Evolutionary conservation across 2,329 filamentous ascomycete genomes (phyloP), one percentile per base, ranked within the genome.

Genomic region (Pseudopyrenochaeta lycopersici): DNA sequence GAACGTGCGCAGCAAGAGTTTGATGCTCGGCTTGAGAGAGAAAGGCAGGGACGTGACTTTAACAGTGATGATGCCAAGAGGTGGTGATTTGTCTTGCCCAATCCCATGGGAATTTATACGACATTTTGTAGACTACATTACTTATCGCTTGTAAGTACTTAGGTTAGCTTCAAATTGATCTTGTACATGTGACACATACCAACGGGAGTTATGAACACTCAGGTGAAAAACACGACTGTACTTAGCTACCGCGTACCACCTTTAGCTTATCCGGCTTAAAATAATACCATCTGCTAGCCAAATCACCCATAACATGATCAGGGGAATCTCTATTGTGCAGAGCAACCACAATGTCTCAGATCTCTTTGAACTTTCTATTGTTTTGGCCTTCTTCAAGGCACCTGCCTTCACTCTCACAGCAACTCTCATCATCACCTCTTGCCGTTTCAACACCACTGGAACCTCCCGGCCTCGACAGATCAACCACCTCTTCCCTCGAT

Each of bases 1-100:
- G 62, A 72, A 35, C 76, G 81, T 54, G 80, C 80, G 21, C 81
- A 84, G 65, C 76, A 71, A 47, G 79, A 82, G 21, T 84, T 84
- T 57, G 80, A 84, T 60, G 75, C 76, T 15, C 69, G 78, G 38
- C 56, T 84, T 4, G 82, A 84, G 58, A 73, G 74, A 51, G 82
- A 84, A 58, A 67, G 82, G 46, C 74, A 75, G 47, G 81, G 80
- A 0, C 75, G 74, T n/a, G 73, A 79, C 45, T 81, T 80, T 53
- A 64, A 64, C 15, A 54, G 55, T 12, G 60, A 56, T 10, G 66
- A 73, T 9, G 56, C 57, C 1, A 74, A 64, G 57, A 67, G 52
- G 46, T 76, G 73, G 74, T 76, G 51, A 54, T 21, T n/a, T 4
- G 14, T 15, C 7, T 39, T 6, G 36, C 12, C 20, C n/a, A n/a